These are phyloP conservation scores for Schwanniomyces sp. DNA, from an alignment of 805 yeast genomes.

Conservation along the genomic window DNA sequence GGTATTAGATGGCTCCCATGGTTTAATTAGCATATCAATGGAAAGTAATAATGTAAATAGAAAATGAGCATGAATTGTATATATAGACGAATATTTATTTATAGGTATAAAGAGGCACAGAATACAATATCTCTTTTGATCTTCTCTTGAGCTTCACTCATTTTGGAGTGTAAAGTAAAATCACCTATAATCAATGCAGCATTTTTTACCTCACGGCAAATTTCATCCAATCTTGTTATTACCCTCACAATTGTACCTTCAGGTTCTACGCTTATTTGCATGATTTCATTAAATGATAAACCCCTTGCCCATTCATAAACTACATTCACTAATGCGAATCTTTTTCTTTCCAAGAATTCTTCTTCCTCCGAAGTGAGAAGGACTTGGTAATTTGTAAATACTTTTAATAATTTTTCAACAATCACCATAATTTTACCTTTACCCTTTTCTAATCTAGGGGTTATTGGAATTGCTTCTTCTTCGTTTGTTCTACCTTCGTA, in stretches of 20 bases:
- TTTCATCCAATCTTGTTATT: slow-evolving; percentile 89
- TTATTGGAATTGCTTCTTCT: slow-evolving; percentile 61
- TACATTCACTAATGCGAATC: slow-evolving; percentile 90
- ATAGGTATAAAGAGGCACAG: slow-evolving; percentile 90
- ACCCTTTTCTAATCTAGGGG: slow-evolving; percentile 81
- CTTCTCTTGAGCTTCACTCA: slow-evolving; percentile 89
- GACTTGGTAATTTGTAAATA: slow-evolving; percentile 69
- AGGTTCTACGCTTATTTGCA: slow-evolving; percentile 83
- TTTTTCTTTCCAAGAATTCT: slow-evolving; percentile 74
- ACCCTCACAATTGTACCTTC: slow-evolving; percentile 98
- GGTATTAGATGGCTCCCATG: slow-evolving; percentile 27
- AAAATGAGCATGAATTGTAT: slow-evolving; percentile 1
- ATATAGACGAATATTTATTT: slow-evolving; percentile 10
- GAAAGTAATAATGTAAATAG: not conserved
- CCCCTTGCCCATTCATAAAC: slow-evolving; percentile 99
- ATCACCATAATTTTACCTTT: slow-evolving; percentile 65
- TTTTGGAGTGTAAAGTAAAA: slow-evolving; percentile 81
- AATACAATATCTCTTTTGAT: slow-evolving; percentile 96
- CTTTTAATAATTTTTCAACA: slow-evolving; percentile 58
- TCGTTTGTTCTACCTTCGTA: slow-evolving; percentile 79
- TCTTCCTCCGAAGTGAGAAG: slow-evolving; percentile 80
- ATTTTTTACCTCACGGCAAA: slow-evolving; percentile 89
- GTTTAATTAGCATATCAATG: slow-evolving; percentile 25
- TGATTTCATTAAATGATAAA: slow-evolving; percentile 82
- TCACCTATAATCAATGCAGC: slow-evolving; percentile 96